Conservation (phyloP, 2,329 filamentous ascomycete genomes). For the Whalleya microplaca region DNA sequence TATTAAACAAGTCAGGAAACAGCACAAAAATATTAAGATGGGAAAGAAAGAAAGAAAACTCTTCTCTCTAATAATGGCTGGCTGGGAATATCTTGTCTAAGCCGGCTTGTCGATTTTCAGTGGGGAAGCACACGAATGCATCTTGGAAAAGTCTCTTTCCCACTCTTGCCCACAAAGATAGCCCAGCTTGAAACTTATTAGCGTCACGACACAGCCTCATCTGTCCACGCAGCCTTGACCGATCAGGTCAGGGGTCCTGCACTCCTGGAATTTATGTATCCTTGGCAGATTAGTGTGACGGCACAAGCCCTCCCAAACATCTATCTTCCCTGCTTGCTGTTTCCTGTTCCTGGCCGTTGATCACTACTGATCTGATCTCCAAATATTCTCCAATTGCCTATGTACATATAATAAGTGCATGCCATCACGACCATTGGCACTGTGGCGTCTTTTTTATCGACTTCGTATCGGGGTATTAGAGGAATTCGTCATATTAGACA, state of each 20-base stretch:
- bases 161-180: neutral
- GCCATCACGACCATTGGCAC: too few species aligned
- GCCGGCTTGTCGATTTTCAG: too few species aligned
- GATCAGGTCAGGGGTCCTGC: slow-evolving; percentile 13
- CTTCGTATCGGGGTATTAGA: slow-evolving; percentile 7
- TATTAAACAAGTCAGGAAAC: too few species aligned
- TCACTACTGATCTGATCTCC: slow-evolving; percentile 20
- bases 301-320: slow-evolving; percentile 11
- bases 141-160: too few species aligned
- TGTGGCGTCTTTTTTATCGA: neutral
- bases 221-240: slow-evolving; percentile 20
- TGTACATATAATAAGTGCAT: too few species aligned
- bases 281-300: slow-evolving; percentile 7
- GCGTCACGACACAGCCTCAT: neutral
- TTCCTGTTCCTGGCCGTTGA: slow-evolving; percentile 24
- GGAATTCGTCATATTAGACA: slow-evolving; percentile 12
- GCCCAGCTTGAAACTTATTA: neutral
- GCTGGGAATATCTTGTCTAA: neutral
- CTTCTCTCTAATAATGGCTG: too few species aligned
- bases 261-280: slow-evolving; percentile 1
- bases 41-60: too few species aligned
- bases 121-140: too few species aligned
- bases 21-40: too few species aligned
- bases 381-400: slow-evolving; percentile 12
- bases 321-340: slow-evolving; percentile 15